Evolutionary conservation across 495 filamentous ascomycete species (phyloP), one percentile per base, ranked within the genome.

Genomic region (Cladorrhinum samala): DNA sequence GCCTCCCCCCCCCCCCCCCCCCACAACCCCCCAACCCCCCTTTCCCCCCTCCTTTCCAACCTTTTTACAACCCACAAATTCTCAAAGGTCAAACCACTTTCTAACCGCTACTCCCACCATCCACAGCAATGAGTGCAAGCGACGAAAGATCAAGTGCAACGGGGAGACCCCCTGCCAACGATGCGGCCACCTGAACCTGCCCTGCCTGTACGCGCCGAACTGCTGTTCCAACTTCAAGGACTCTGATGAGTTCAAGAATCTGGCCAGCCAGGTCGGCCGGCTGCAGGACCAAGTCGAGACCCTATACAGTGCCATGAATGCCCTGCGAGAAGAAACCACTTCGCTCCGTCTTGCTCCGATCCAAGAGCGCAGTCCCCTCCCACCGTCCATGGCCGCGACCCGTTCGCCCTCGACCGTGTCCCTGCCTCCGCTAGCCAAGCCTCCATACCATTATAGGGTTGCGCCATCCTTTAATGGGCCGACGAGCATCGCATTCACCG

Each of bases 141-240:
- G 88, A 20, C 83, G 89, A 46, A 94, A 95, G 70, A 94, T 95
- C 68, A 93, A 93, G 65, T 95, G 90, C 70, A 92, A 93, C 67
- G 90, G 90, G 39, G 78, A 93, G 61, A 81, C 74, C 0, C 90
- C 90, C 0, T 95, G 90, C 58, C 82, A 86, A 57, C 79, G 90
- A 49, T 95, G 90, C 67, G 91, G 90, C 44, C 86, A 91, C 54
- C 82, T 92, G 57, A 79, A 76, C 42, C 78, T 93, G 42, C 81
- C 85, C 57, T 94, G 90, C 63, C 77, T 92, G 56, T 96, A 96
- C 78, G 84, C 91, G 23, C 88, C 91, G 3, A 96, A 95, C 66
- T 95, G 91, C 76, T 94, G 89, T 68, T 58, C 77, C 50, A 77
- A 67, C 61, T 88, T 96, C 76, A 91, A 88, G 66, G 90, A 96